Base-by-base conservation (phyloP, 345 rosid species). In the Trapa bicornis region DNA sequence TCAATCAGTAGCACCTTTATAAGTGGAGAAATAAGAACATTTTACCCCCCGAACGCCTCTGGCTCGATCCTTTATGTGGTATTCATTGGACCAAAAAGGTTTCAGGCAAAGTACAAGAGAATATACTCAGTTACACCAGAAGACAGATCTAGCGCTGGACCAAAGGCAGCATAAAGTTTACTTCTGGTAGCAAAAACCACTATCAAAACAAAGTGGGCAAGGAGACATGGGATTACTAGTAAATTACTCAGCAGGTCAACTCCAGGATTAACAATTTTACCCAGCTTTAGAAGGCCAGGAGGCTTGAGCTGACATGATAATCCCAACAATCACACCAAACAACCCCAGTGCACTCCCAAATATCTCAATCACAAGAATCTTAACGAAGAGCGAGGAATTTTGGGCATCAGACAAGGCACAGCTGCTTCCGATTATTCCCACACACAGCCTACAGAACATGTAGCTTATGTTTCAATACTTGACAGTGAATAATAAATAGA, bases 241-340 rank as follows among this genome's bases (percentile, higher is more conserved):
- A 16, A 22, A 36, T 53, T 37, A 29, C 70, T 41, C 36, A 14
- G 11, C 9, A 37, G 58, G 16, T 16, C 32, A 35, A 17, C 61
- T 11, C 45, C 48, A 57, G 57, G 37, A 69, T 16, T 42, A 38
- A 42, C 58, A 69, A 62, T 73, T 50, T 77, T 71, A 80, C 29
- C 36, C 82, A 4, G 62, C 1, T 84, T 80, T 87, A 17, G 93
- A 66, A 65, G 99, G 99, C 96, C 99, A 95, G 50, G 97, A 69
- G 48, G 99, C 99, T 86, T 94, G 99, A 71, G 99, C 92, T 64
- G 99, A 94, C 99, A 94, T 94, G 62, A 94, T 94, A 65, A 94
- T 91, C 68, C 99, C 95, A n/a, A 94, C 95, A 65, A 94, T 95
- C 78, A 95, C 97, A 71, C 96, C 99, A 65, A 95, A 95, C 85